Evolutionary conservation across 1,284 basidiomycete genomes (phyloP).

Genomic region (Cryptococcus amylolentus): DNA sequence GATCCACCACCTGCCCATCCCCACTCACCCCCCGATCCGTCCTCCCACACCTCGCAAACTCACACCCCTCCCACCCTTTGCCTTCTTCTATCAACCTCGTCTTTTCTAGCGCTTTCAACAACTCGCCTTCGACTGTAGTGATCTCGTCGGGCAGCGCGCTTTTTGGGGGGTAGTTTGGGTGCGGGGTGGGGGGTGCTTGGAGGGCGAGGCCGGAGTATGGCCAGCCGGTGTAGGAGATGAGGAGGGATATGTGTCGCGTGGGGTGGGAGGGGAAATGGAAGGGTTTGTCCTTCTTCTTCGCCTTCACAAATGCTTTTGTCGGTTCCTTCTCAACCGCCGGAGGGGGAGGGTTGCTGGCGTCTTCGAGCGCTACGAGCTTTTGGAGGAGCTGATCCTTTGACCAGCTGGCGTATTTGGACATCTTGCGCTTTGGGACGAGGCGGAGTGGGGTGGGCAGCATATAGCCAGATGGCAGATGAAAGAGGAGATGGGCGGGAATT

Average conservation of each 20-base stretch:
- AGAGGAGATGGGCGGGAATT: too few relatives aligned
- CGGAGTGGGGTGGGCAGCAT: conserved; percentile 9
- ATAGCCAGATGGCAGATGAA: background rate
- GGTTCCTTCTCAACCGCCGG: background rate
- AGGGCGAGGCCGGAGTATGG: conserved; percentile 86
- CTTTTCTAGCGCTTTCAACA: conserved; percentile 77
- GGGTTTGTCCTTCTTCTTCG: conserved; percentile 20
- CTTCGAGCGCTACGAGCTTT: conserved; percentile 59
- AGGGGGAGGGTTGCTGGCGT: background rate
- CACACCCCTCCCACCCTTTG: conserved; percentile 76
- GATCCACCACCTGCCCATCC: conserved; percentile 86
- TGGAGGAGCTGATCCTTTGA: conserved; percentile 62
- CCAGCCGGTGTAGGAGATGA: conserved; percentile 88
- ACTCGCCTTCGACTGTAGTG: conserved; percentile 84
- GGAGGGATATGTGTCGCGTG: conserved; percentile 82
- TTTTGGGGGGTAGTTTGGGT: conserved; percentile 38
- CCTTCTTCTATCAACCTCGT: conserved; percentile 69
- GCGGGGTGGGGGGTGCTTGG: conserved; percentile 57
- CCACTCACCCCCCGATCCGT: conserved; percentile 95
- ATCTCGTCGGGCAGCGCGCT: conserved; percentile 35
- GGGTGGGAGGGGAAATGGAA: conserved; percentile 64
- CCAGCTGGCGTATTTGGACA: conserved; percentile 26
- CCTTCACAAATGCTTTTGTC: conserved; percentile 5
- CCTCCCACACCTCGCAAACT: conserved; percentile 85
- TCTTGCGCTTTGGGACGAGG: background rate